A percentile compares a stretch with the other conserved stretches of the same genome.
Conservation (phyloP, 208 protist species). For the Vickermania spadyakhi region DNA sequence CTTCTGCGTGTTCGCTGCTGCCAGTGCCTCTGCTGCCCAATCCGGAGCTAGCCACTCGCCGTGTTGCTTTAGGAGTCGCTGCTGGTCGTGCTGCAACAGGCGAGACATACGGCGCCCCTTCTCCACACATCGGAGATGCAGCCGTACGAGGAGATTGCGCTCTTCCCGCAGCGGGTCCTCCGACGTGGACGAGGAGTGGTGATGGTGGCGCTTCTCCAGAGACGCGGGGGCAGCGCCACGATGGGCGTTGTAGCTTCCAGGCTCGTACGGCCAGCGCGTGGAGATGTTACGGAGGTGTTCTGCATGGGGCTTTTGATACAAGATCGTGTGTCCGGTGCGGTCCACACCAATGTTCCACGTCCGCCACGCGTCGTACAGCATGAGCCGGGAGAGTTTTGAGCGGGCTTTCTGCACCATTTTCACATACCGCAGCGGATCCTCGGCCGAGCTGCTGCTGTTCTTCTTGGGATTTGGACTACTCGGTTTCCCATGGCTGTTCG, state of each 20-base stretch:
- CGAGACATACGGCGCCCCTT: constrained; percentile 40
- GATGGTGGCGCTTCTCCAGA: not conserved
- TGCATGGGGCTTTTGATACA: constrained; percentile 42
- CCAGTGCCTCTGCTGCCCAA: constrained; percentile 3
- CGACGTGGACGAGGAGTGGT: not conserved
- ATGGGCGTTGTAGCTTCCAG: constrained; percentile 27
- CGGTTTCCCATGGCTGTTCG: too few species aligned
- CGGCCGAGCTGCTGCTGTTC: not conserved
- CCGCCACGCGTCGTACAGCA: constrained; percentile 44
- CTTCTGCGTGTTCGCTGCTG: too few species aligned
- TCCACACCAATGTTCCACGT: constrained; percentile 48
- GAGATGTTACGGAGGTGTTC: constrained; percentile 29
- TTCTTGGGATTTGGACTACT: too few species aligned
- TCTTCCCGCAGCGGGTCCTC: not conserved
- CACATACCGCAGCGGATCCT: not conserved
- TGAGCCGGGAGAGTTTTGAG: constrained; percentile 23
- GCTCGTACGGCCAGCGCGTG: constrained; percentile 32
- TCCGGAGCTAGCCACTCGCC: constrained; percentile 11
- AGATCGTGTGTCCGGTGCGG: constrained; percentile 26
- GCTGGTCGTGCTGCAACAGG: constrained; percentile 34
- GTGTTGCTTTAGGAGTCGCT: constrained; percentile 23
- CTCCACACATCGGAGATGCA: constrained; percentile 41
- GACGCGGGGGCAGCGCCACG: constrained; percentile 8
- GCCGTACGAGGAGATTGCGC: constrained; percentile 27
- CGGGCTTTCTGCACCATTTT: not conserved